phyloP scores from a whole-genome alignment of 176 grass and related monocot genomes.

The Aegilops umbellulata region DNA sequence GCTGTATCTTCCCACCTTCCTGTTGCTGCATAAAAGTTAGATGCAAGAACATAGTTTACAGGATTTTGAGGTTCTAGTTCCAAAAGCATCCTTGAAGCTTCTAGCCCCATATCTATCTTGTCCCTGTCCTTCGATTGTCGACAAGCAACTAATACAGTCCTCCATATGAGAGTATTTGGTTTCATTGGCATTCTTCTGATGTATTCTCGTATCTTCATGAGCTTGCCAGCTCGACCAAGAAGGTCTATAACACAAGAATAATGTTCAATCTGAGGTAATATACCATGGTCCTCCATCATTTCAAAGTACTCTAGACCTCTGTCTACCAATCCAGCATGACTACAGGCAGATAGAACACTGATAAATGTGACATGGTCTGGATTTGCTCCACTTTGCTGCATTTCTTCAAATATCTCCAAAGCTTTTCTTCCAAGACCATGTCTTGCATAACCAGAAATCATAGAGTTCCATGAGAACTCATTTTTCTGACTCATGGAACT shows the following conservation, averaged over 20 bases:
- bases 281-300: conserved; percentile 44
- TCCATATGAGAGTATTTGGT: conserved; percentile 76
- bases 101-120: conserved; percentile 52
- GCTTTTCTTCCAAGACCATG: conserved; percentile 71
- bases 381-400: conserved; percentile 39
- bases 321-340: conserved; percentile 84
- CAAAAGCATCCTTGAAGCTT: conserved; percentile 73
- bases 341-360: conserved; percentile 76
- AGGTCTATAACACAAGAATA: conserved; percentile 84
- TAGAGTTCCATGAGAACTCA: conserved; percentile 85
- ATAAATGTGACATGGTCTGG: conserved; percentile 81
- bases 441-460: conserved; percentile 85
- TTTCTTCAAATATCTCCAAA: conserved; percentile 68
- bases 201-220: conserved; percentile 67
- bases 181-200: conserved; percentile 76
- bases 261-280: conserved; percentile 69
- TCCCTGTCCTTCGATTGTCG: conserved; percentile 50
- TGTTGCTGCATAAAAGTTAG: conserved; percentile 71
- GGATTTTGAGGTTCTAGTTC: conserved; percentile 84
- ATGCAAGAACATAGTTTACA: conserved; percentile 77
- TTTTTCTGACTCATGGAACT: conserved; percentile 61
- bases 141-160: conserved; percentile 81
- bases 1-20: conserved; percentile 77
- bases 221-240: conserved; percentile 66
- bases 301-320: conserved; percentile 67